Conservation (phyloP, 1,284 basidiomycete species). For the Marasmius tenuissimus region DNA sequence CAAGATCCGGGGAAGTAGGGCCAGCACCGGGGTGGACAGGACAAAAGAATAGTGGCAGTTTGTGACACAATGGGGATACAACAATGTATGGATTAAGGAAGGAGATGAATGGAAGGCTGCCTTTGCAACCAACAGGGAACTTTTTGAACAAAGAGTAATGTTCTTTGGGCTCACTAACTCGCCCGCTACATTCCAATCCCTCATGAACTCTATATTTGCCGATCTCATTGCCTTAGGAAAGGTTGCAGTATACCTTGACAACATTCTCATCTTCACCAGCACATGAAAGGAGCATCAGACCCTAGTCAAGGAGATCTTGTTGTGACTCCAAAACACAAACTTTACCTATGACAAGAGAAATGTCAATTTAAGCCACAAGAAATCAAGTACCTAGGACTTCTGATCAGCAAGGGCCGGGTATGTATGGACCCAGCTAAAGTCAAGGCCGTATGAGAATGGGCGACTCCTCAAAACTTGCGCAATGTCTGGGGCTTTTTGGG, state of each 20-base stretch:
- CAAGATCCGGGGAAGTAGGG: too few species aligned
- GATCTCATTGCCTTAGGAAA: too few species aligned
- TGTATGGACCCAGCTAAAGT: too few species aligned
- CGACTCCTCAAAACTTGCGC: not conserved
- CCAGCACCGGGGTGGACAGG: too few species aligned
- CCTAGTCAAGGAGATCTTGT: not conserved
- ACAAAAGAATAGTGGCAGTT: too few species aligned
- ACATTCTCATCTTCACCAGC: not conserved
- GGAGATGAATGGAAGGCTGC: conserved; percentile 35
- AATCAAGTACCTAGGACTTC: too few species aligned
- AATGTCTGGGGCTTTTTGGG: not conserved
- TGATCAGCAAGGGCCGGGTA: too few species aligned
- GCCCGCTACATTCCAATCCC: conserved; percentile 27
- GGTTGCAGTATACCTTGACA: conserved; percentile 1
- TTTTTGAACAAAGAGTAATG: conserved; percentile 33
- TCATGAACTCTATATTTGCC: conserved; percentile 27
- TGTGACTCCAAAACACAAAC: not conserved
- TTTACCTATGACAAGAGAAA: too few species aligned
- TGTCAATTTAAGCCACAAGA: too few species aligned
- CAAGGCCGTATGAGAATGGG: too few species aligned
- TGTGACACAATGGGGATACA: too few species aligned
- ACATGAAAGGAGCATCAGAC: not conserved
- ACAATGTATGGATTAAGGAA: too few species aligned
- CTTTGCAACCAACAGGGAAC: conserved; percentile 31
- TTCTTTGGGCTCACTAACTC: conserved; percentile 34